Evolutionary conservation across 2,329 filamentous ascomycete species (phyloP), one percentile per base, ranked within the genome.

Genomic region (Ophiostoma piceae): DNA sequence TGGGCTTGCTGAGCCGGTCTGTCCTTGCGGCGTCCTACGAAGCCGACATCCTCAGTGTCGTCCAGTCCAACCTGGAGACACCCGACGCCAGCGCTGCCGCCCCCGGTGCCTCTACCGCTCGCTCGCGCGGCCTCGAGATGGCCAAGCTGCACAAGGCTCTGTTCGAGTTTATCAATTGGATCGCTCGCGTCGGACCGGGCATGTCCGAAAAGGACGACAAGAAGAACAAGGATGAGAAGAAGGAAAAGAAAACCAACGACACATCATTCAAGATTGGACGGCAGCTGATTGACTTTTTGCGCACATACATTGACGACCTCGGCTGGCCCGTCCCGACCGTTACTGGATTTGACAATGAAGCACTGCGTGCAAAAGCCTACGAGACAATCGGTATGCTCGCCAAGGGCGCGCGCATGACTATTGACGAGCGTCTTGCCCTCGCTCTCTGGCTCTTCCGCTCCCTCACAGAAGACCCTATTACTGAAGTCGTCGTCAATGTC

Each of bases 381-480:
- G 94, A 98, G 77, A 93, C 92, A 0, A 92, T 98, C 54, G 95
- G 94, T 0, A 85, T 95, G 16, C 79, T 98, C 32, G 88, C 91
- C 69, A 87, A 88, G 73, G 87, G 86, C 3, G 86, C 89, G 3
- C 79, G 84, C 2, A 84, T 87, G 74, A 80, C 88, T 3, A 75
- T 87, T 14, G 79, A 79, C 54, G 82, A 84, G 83, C 69, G 69
- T 1, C 70, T 85, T 41, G 73, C 81, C 87, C 67, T 87, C 87
- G 74, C 86, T 0, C 71, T 85, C 67, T 98, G 92, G 90, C 84
- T 98, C 0, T 96, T 98, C 75, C 85, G 85, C 35, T 94, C 94
- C 0, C 82, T 98, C 2, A 89, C 90, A 12, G 89, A 93, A 73
- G 94, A 98, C 75, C 86, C 88, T 0, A 91, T 88, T 0, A 85